Conservation (phyloP, 2,329 filamentous ascomycete genomes). For the Hypoxylon sp. region DNA sequence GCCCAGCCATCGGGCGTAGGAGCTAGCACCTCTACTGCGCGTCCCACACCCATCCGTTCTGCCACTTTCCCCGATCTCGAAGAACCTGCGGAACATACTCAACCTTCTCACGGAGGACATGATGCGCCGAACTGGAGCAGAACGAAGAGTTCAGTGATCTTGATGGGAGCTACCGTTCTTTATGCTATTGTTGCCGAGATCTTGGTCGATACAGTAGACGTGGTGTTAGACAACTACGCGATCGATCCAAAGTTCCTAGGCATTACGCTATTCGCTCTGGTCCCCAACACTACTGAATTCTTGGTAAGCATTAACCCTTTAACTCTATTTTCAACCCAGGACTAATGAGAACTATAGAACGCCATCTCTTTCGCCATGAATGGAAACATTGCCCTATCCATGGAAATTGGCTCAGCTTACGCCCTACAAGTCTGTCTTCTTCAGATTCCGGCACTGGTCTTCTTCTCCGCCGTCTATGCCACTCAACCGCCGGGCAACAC, state of each 20-base stretch:
- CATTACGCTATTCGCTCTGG: conserved; percentile 95
- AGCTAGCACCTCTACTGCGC: conserved; percentile 49
- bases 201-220: conserved; percentile 95
- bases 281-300: conserved; percentile 98
- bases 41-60: conserved; percentile 56
- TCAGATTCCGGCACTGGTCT: conserved; percentile 91
- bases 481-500: conserved; percentile 58
- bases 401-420: conserved; percentile 99
- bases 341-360: conserved; percentile 70
- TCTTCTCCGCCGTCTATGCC: conserved; percentile 86
- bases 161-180: conserved; percentile 88
- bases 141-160: conserved; percentile 88
- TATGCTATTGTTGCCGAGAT: conserved; percentile 99
- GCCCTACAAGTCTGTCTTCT: conserved; percentile 95
- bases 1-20: conserved; percentile 49
- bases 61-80: conserved; percentile 63
- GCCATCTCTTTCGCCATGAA: conserved; percentile 99
- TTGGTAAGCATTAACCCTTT: conserved; percentile 71
- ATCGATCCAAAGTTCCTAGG: conserved; percentile 98
- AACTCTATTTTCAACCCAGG: conserved; percentile 17
- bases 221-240: conserved; percentile 89
- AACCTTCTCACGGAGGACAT: conserved; percentile 79
- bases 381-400: conserved; percentile 96
- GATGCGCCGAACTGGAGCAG: conserved; percentile 99
- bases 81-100: conserved; percentile 61